Evolutionary conservation across 192 early-diverging fungal genomes (phyloP).

Genomic region (Gigaspora rosea): DNA sequence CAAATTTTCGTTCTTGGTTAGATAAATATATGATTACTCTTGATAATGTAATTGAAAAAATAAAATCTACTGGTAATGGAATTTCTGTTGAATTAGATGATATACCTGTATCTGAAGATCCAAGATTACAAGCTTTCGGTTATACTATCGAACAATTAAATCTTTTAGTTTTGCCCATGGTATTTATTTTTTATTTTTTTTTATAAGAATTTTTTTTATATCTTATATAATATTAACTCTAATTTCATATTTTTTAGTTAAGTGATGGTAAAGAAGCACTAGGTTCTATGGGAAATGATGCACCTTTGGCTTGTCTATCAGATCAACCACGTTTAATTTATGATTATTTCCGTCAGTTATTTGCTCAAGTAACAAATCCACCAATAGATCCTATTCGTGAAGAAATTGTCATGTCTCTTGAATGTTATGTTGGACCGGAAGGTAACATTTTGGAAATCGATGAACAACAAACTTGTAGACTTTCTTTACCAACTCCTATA

Average conservation of each 20-base stretch:
- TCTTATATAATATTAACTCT: background rate
- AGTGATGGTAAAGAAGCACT: conserved; percentile 91
- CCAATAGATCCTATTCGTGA: conserved; percentile 99
- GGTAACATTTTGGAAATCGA: conserved; percentile 91
- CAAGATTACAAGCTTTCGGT: conserved; percentile 82
- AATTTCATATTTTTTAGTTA: conserved; percentile 18
- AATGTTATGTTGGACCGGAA: conserved; percentile 92
- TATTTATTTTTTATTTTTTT: conserved; percentile 35
- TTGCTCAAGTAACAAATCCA: conserved; percentile 98
- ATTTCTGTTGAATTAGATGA: conserved; percentile 58
- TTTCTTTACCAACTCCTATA: conserved; percentile 85
- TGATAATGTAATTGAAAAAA: conserved; percentile 51
- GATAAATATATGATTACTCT: conserved; percentile 79
- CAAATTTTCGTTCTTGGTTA: conserved; percentile 86
- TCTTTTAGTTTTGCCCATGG: conserved; percentile 88
- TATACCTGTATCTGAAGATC: conserved; percentile 67
- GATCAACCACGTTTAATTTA: conserved; percentile 85
- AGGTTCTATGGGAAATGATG: conserved; percentile 98
- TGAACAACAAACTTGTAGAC: conserved; percentile 73
- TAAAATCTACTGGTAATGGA: conserved; percentile 37
- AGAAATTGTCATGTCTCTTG: conserved; percentile 95
- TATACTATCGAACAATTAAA: conserved; percentile 94
- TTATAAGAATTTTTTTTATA: conserved; percentile 28
- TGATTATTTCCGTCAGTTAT: conserved; percentile 97
- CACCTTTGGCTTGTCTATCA: conserved; percentile 90